Base-by-base conservation (phyloP, 1,284 basidiomycete species). In the Filobasidium uniguttulatum region DNA sequence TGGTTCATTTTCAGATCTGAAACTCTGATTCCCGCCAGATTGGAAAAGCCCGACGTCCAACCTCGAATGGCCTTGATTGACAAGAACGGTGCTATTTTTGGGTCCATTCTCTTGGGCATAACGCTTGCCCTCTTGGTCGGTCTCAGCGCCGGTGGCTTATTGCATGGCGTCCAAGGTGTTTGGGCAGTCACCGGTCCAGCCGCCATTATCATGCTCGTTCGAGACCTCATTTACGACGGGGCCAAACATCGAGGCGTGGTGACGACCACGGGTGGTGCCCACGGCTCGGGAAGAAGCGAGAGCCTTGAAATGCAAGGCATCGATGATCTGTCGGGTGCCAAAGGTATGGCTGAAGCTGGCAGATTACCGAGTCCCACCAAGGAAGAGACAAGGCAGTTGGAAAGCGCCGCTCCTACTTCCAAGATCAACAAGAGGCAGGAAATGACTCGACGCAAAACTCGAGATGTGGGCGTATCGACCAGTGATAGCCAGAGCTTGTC, bases 101-200 rank as follows among this genome's bases (percentile, higher is more conserved):
- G 73, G 10, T 64, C 70, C 4, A 55, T 60, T 1, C 59, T 77
- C 29, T 71, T 83, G 53, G 59, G 73, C 1, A 61, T 71, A 1
- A 78, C 80, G 3, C 71, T 83, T 6, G 71, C 69, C 2, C 67
- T 75, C 1, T 69, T 83, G 2, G 74, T 82, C 1, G 78, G 74
- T 1, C 77, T 79, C 49, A 77, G 71, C 56, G 67, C 77, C 0
- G 67, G 71, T 25, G 73, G 67, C 37, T 66, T 62, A 60, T 66
- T 71, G 17, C 73, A 73, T 49, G 71, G 75, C 48, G 87, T 84
- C 5, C 84, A 84, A 78, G 78, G 79, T 6, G 68, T 77, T 2
- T 76, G 73, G 67, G 63, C 60, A 3, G 82, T 97, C 43, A 85
- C 81, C 1, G 74, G 88, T n/a, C 90, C 93, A 0, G 89, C 90